These are phyloP conservation scores for Candida multigemmis DNA, from an alignment of 805 yeast species.

Conservation along the genomic window DNA sequence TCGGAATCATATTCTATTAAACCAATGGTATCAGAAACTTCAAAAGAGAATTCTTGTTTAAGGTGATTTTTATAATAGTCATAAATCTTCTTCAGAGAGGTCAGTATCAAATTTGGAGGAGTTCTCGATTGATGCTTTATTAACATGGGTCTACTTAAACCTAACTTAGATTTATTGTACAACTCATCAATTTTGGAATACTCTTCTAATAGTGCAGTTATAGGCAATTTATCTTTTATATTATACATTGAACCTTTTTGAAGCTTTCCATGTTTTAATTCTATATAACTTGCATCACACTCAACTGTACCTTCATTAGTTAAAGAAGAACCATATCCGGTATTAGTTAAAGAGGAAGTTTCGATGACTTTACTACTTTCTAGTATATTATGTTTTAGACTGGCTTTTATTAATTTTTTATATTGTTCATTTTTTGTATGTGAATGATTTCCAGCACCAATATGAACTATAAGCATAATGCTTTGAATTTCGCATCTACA, in stretches of 20 bases:
- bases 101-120: conserved; percentile 1
- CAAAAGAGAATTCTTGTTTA: conserved; percentile 2
- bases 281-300: conserved; percentile 34
- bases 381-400: conserved; percentile 9
- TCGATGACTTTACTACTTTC: conserved; percentile 21
- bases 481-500: no score
- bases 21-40: conserved; percentile 39
- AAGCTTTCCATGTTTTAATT: no score
- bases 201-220: conserved; percentile 13
- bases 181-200: conserved; percentile 13
- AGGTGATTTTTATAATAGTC: conserved; percentile 4
- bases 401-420: conserved; percentile 16
- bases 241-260: conserved; percentile 12
- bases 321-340: conserved; percentile 41
- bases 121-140: background rate
- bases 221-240: conserved; percentile 16
- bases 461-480: conserved; percentile 27
- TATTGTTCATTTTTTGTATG: conserved; percentile 9
- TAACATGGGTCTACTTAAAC: conserved; percentile 25
- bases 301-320: conserved; percentile 30
- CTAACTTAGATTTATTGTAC: conserved; percentile 10
- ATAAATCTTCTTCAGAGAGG: conserved; percentile 3
- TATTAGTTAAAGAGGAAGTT: conserved; percentile 32
- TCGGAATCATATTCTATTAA: conserved; percentile 11
- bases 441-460: conserved; percentile 45